Percentiles rank a stretch among this genome's conserved stretches.
These are phyloP conservation scores for Hyphopichia fennica DNA, from an alignment of 1,139 yeast genomes.

Conservation along the genomic window DNA sequence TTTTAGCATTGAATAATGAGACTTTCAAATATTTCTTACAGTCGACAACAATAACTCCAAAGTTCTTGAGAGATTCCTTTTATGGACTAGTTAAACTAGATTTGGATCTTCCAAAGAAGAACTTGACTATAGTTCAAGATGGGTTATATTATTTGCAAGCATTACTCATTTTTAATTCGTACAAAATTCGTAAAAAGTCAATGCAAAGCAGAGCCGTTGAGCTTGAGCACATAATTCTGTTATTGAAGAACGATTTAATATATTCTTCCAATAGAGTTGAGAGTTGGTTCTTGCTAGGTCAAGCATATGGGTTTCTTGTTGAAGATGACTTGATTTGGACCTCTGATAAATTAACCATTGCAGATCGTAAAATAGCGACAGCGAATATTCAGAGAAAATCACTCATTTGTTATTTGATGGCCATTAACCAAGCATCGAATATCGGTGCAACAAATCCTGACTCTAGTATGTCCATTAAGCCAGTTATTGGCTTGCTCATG, in stretches of 20 bases:
- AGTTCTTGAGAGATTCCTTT: conserved; percentile 55
- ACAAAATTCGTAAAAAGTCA: conserved; percentile 66
- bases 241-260: conserved; percentile 65
- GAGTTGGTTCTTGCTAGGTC: conserved; percentile 84
- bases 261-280: conserved; percentile 72
- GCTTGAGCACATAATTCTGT: conserved; percentile 67
- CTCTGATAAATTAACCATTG: conserved; percentile 72
- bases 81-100: conserved; percentile 51
- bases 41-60: conserved; percentile 44
- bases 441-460: conserved; percentile 12
- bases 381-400: conserved; percentile 71
- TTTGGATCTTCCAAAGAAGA: conserved; percentile 20
- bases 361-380: conserved; percentile 61
- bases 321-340: conserved; percentile 93
- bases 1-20: conserved; percentile 43
- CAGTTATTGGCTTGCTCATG: conserved; percentile 52
- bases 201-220: conserved; percentile 83
- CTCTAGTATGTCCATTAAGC: conserved; percentile 18
- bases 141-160: conserved; percentile 81
- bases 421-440: conserved; percentile 52
- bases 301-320: conserved; percentile 73
- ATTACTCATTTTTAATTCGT: conserved; percentile 61
- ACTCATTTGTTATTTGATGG: conserved; percentile 73
- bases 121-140: conserved; percentile 20
- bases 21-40: conserved; percentile 53